These are phyloP conservation scores for Ophiostoma triangulosporum DNA, from an alignment of 2,329 filamentous ascomycete genomes.

Conservation along the genomic window DNA sequence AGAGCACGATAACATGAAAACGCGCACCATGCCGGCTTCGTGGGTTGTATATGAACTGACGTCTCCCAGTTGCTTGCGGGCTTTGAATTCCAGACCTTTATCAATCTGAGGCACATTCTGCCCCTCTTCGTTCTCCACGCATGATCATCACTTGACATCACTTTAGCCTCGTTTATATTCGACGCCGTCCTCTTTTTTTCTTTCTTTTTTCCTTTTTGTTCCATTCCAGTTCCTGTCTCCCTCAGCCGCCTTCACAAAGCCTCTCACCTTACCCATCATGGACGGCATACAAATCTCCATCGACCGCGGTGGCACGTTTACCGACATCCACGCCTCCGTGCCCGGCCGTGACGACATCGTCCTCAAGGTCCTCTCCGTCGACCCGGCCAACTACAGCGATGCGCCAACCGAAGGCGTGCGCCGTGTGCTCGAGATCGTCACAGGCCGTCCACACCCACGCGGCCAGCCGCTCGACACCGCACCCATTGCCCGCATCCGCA, in stretches of 20 bases:
- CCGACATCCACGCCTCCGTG: slow-evolving; percentile 17
- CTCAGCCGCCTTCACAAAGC: neutral
- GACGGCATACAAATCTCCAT: slow-evolving; percentile 7
- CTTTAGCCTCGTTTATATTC: neutral
- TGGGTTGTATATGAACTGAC: neutral
- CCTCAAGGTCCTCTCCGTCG: slow-evolving; percentile 53
- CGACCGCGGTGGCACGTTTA: slow-evolving; percentile 11
- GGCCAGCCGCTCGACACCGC: slow-evolving; percentile 34
- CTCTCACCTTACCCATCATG: neutral
- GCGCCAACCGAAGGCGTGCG: slow-evolving; percentile 55
- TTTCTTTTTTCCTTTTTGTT: neutral
- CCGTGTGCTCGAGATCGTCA: slow-evolving; percentile 27
- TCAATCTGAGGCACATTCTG: too few species aligned
- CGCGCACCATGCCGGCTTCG: neutral
- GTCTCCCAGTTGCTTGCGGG: neutral
- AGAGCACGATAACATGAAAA: neutral
- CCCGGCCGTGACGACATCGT: slow-evolving; percentile 22
- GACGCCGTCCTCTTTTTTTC: neutral
- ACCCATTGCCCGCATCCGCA: slow-evolving; percentile 34
- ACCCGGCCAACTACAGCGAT: slow-evolving; percentile 54
- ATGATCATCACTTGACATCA: neutral
- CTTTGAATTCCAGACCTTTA: neutral
- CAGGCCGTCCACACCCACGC: slow-evolving; percentile 42
- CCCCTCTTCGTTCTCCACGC: too few species aligned
- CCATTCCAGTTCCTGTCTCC: neutral